Conservation (phyloP, 2,329 filamentous ascomycete species). For the Aureobasidium zeae region DNA sequence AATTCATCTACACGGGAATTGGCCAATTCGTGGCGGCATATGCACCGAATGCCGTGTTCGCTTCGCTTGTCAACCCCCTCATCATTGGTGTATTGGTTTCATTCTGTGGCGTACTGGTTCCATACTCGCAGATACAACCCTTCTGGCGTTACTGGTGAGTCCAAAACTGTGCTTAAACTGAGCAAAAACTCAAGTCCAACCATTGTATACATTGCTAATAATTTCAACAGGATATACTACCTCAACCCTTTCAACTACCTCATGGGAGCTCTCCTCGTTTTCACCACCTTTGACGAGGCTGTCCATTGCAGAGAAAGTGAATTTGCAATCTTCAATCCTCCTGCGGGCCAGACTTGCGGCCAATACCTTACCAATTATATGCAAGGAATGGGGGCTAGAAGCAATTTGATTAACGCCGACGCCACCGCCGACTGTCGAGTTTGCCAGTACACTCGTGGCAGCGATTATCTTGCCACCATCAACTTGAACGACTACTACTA, state of each 20-base stretch:
- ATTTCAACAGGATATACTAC: conserved; percentile 22
- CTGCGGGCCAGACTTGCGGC: conserved; percentile 45
- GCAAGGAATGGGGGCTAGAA: conserved; percentile 36
- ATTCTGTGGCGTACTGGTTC: conserved; percentile 30
- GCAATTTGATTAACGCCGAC: conserved; percentile 51
- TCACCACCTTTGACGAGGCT: conserved; percentile 34
- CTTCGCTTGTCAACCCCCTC: conserved; percentile 37
- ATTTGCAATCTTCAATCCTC: conserved; percentile 39
- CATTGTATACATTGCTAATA: too few relatives aligned
- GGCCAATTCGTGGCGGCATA: conserved; percentile 48
- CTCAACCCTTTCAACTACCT: conserved; percentile 38
- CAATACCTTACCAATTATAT: conserved; percentile 50
- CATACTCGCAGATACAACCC: conserved; percentile 26
- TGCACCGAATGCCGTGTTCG: conserved; percentile 36
- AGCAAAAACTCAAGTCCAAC: too few relatives aligned
- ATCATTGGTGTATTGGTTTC: conserved; percentile 27
- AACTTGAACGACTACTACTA: conserved; percentile 54
- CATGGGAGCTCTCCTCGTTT: conserved; percentile 33
- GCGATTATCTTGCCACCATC: conserved; percentile 51
- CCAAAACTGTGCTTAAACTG: neutral
- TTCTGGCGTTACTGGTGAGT: conserved; percentile 33
- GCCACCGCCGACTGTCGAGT: conserved; percentile 49
- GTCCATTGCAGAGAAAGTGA: conserved; percentile 31
- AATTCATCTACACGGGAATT: conserved; percentile 45
- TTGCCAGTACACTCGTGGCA: conserved; percentile 50